Conservation (phyloP, 768 basidiomycete species). For the Lactarius akahatsu region DNA sequence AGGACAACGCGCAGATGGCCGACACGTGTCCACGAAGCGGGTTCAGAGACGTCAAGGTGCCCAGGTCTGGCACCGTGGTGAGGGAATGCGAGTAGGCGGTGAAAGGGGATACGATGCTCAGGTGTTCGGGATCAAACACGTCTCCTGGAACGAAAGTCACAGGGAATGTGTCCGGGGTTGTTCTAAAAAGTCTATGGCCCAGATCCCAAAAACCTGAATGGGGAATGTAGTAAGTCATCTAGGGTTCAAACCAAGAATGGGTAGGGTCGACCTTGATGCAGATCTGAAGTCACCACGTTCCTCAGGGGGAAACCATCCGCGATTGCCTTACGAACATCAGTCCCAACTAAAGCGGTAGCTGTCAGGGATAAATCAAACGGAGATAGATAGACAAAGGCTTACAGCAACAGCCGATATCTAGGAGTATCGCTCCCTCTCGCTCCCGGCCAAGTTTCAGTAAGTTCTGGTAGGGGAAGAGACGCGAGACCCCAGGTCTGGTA, state of each 20-base stretch:
- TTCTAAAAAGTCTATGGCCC: slow-evolving; percentile 60
- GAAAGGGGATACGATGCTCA: slow-evolving; percentile 36
- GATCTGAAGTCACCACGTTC: slow-evolving; percentile 42
- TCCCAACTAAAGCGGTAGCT: slow-evolving; percentile 38
- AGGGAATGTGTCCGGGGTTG: slow-evolving; percentile 52
- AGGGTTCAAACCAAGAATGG: not conserved
- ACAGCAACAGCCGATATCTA: slow-evolving; percentile 51
- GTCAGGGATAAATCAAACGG: not conserved
- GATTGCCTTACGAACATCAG: slow-evolving; percentile 43
- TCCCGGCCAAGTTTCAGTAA: slow-evolving; percentile 41
- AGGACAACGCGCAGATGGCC: slow-evolving; percentile 48
- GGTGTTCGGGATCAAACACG: slow-evolving; percentile 46
- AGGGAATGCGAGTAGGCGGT: slow-evolving; percentile 31
- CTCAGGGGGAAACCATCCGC: slow-evolving; percentile 45
- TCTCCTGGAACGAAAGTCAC: slow-evolving; percentile 57
- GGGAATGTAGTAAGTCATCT: not conserved
- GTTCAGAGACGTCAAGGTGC: slow-evolving; percentile 42
- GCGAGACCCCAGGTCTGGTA: slow-evolving; percentile 32
- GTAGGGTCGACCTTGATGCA: slow-evolving; percentile 37
- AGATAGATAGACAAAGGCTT: slow-evolving; percentile 22
- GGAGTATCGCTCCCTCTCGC: slow-evolving; percentile 39
- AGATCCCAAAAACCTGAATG: slow-evolving; percentile 56
- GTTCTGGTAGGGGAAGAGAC: slow-evolving; percentile 32
- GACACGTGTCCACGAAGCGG: slow-evolving; percentile 48
- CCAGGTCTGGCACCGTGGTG: slow-evolving; percentile 32